These are phyloP conservation scores for Spencermartinsiella europaea DNA, from an alignment of 805 yeast species.

Conservation along the genomic window DNA sequence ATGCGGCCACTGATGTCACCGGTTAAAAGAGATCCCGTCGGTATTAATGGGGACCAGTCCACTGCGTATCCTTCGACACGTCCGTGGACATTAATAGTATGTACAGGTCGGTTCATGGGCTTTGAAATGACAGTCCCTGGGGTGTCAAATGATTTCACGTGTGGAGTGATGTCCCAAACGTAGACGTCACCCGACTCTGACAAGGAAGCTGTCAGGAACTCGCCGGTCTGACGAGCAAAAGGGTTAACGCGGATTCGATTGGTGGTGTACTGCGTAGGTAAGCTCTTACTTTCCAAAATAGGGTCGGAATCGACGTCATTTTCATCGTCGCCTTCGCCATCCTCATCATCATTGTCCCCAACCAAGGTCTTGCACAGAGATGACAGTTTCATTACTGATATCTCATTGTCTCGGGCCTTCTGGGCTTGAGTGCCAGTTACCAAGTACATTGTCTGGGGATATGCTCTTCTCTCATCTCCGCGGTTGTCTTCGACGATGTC, in stretches of 20 bases:
- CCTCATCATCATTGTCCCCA: constrained; percentile 67
- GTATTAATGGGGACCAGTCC: constrained; percentile 89
- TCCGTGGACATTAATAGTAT: constrained; percentile 81
- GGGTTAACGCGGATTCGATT: constrained; percentile 86
- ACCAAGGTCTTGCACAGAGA: constrained; percentile 80
- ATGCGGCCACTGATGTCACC: constrained; percentile 89
- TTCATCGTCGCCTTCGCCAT: constrained; percentile 66
- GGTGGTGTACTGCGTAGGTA: constrained; percentile 76
- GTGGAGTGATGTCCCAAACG: constrained; percentile 76
- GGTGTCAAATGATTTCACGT: constrained; percentile 73
- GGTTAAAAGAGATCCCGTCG: constrained; percentile 73
- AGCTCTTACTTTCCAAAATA: constrained; percentile 75
- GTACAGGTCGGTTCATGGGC: constrained; percentile 68
- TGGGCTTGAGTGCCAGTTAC: constrained; percentile 94
- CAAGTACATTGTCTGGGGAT: constrained; percentile 80
- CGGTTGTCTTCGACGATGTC: constrained; percentile 82
- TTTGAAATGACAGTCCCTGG: constrained; percentile 85
- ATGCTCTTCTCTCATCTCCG: constrained; percentile 83
- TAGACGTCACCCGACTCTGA: constrained; percentile 85
- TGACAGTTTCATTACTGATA: constrained; percentile 76
- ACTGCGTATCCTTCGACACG: constrained; percentile 96
- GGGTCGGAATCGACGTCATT: constrained; percentile 77
- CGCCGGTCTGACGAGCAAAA: constrained; percentile 64
- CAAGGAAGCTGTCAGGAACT: constrained; percentile 82
- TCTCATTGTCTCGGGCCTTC: constrained; percentile 79